Percentiles rank a stretch among this genome's conserved stretches.
phyloP scores from a whole-genome alignment of 352 stramenopile genomes.

The Elongisporangium prolatum region DNA sequence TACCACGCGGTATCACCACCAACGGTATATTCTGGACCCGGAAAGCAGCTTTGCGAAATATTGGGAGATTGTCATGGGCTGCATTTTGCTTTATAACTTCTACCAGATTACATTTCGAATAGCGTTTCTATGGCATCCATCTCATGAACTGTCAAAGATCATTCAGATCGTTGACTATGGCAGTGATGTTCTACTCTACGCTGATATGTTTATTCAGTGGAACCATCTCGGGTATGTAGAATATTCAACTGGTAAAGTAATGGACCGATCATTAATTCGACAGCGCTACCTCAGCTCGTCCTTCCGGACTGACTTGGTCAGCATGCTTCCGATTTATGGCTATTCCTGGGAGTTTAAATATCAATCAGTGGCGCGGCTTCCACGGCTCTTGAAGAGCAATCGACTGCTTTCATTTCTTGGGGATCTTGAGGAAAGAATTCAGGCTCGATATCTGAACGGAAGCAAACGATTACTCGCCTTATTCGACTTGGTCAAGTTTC shows the following conservation, averaged over 20 bases:
- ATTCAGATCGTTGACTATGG: constrained; percentile 13
- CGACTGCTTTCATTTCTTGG: constrained; percentile 12
- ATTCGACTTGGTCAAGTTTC: constrained; percentile 22
- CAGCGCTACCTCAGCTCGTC: constrained; percentile 17
- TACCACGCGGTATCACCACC: constrained; percentile 10
- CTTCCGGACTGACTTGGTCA: constrained; percentile 26
- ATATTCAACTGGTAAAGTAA: constrained; percentile 24
- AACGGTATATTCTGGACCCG: constrained; percentile 8
- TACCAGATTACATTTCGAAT: constrained; percentile 21
- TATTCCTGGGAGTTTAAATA: constrained; percentile 19
- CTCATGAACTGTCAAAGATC: constrained; percentile 2
- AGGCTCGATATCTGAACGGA: constrained; percentile 5
- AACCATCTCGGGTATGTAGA: constrained; percentile 11
- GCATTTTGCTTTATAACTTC: constrained; percentile 23
- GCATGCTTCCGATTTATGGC: constrained; percentile 37
- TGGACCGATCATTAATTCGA: constrained; percentile 31
- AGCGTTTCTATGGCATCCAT: constrained; percentile 12
- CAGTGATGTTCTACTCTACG: constrained; percentile 10
- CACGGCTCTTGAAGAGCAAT: constrained; percentile 11
- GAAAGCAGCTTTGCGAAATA: not conserved
- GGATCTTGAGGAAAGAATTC: constrained; percentile 12
- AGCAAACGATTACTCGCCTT: constrained; percentile 8
- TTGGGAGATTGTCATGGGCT: constrained; percentile 3
- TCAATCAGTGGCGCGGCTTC: constrained; percentile 7
- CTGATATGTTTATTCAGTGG: constrained; percentile 15